Evolutionary conservation across 2,329 filamentous ascomycete genomes (phyloP), one percentile per base, ranked within the genome.

Genomic region (Ophiosphaerella herpotricha): DNA sequence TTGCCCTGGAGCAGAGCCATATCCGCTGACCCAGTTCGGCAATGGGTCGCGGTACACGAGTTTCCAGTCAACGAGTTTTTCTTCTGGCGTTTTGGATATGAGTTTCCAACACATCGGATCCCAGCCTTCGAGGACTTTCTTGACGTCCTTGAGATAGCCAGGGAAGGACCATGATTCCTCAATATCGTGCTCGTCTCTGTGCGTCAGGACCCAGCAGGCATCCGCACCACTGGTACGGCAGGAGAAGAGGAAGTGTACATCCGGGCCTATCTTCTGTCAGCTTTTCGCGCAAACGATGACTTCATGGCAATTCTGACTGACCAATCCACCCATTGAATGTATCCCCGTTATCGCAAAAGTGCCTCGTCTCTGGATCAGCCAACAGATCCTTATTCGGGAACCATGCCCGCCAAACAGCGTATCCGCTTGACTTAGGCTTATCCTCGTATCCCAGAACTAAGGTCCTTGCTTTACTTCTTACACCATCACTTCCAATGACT

Each of bases 11-110:
- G 66, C 67, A 18, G 53, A 48, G 33, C 79, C 77, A 46, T 77
- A 77, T n/a, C 69, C 67, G 0, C 77, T 80, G 1, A 82, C 74
- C 81, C 81, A 83, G 0, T 74, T 78, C 0, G 79, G 76, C 8
- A 80, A 69, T 0, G 80, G 80, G 57, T 82, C 78, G 35, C 80
- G 74, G 52, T 80, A 82, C 38, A 80, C 79, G 21, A 83, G 77
- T 56, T 81, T 82, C 80, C 80, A 83, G 58, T 82, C 79, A 1
- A 83, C 72, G 18, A 78, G 57, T 9, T 66, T 66, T 0, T 56
- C 50, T 54, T 72, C 62, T 7, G 72, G 71, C 0, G 74, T 75
- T 39, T 69, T 68, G 21, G 68, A 71, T 16, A 73, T 61, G 32
- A 73, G 67, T 12, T 63, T 61, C 43, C 58, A 68, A 48, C 66